phyloP scores from a whole-genome alignment of 1,139 yeast genomes.

The Geotrichum histeridarum region DNA sequence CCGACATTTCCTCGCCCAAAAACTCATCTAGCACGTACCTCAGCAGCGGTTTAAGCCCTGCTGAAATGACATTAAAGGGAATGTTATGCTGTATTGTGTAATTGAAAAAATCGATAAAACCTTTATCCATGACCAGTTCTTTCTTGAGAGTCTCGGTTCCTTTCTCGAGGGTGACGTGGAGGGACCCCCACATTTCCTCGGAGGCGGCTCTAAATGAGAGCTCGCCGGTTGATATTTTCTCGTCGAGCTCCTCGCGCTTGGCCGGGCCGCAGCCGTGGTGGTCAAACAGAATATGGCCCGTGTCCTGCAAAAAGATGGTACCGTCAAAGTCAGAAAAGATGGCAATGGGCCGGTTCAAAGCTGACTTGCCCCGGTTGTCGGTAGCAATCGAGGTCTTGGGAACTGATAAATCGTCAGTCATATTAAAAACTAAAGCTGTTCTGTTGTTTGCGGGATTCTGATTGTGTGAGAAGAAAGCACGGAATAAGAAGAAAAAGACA shows the following conservation, averaged over 20 bases:
- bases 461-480: neutral
- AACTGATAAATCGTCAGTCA: neutral
- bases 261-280: constrained; percentile 42
- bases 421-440: too few relatives aligned
- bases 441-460: neutral
- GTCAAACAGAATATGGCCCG: constrained; percentile 45
- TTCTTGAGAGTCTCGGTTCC: constrained; percentile 52
- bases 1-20: constrained; percentile 52
- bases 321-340: constrained; percentile 45
- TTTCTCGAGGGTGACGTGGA: constrained; percentile 44
- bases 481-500: neutral
- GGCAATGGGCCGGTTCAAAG: constrained; percentile 32
- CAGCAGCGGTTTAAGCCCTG: constrained; percentile 62
- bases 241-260: constrained; percentile 38
- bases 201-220: constrained; percentile 41
- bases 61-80: constrained; percentile 59
- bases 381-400: constrained; percentile 9
- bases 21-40: constrained; percentile 54
- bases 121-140: constrained; percentile 55
- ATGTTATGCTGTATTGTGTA: constrained; percentile 49
- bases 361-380: constrained; percentile 19
- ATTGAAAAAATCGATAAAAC: constrained; percentile 52
- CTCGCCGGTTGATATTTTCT: constrained; percentile 37
- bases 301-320: constrained; percentile 44
- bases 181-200: constrained; percentile 44